Base-by-base conservation (phyloP, 768 basidiomycete species). In the Kwoniella sp. region DNA sequence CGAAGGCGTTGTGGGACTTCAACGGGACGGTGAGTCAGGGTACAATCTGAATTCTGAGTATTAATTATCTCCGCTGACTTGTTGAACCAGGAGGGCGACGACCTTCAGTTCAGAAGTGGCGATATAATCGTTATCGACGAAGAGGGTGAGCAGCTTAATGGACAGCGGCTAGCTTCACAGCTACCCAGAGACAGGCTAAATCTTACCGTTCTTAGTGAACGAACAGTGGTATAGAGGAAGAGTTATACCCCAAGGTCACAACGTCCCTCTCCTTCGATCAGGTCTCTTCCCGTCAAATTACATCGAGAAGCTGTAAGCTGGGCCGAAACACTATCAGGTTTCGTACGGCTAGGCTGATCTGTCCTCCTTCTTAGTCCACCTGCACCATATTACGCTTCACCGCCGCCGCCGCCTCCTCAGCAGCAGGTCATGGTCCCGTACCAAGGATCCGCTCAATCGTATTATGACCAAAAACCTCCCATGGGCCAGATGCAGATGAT, bases 51-150 rank as follows among this genome's bases (percentile, higher is more conserved):
- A n/a, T 50, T 25, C 28, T 28, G 22, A 25, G 2, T 29, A 31
- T 41, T n/a, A n/a, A n/a, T n/a, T n/a, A n/a, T n/a, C n/a, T n/a
- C n/a, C 23, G 50, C 54, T 45, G 37, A 57, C 13, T 22, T 23
- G 30, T 25, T 25, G 37, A 25, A 13, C 41, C 71, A 91, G 89
- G 89, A 90, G 41, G 90, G 89, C 5, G 86, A 88, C 30, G 92
- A 94, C 74, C 83, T 94, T 7, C 85, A 87, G 1, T 92, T 94
- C 83, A 73, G 83, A 29, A 75, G 85, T 0, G 91, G 90, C 0
- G 92, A 93, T 73, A 84, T 86, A 41, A 84, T 94, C 63, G 88
- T 90, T 55, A 84, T 94, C 59, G 79, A 89, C 52, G 86, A 88
- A 60, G 89, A 92, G 54, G 75, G 75, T 77, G 57, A 50, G 73